These are phyloP conservation scores for Colletotrichum sansevieriae DNA, from an alignment of 2,329 filamentous ascomycete species.

Conservation along the genomic window DNA sequence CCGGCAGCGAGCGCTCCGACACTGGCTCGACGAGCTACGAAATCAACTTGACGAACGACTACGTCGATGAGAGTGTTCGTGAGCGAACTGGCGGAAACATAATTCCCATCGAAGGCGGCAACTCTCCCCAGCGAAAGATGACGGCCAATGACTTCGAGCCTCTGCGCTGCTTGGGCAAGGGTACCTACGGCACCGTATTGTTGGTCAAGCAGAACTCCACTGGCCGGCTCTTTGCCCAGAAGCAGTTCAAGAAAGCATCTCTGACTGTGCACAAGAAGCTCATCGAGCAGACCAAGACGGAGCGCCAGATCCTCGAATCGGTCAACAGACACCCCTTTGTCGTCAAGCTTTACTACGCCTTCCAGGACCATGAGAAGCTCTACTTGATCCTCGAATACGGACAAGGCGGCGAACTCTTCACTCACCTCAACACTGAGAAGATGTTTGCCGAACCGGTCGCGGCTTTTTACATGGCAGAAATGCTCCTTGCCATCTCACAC, in stretches of 20 bases:
- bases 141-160: conserved; percentile 90
- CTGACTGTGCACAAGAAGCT: conserved; percentile 95
- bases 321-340: conserved; percentile 98
- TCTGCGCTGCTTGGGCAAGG: conserved; percentile 93
- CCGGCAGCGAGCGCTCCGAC: conserved; percentile 74
- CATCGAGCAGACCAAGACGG: conserved; percentile 97
- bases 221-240: conserved; percentile 93
- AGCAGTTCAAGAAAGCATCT: conserved; percentile 98
- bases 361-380: conserved; percentile 97
- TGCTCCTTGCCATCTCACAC: conserved; percentile 93
- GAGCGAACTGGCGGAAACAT: conserved; percentile 56
- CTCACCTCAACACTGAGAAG: conserved; percentile 91
- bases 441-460: conserved; percentile 94
- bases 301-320: conserved; percentile 93
- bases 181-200: conserved; percentile 93
- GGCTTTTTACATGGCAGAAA: conserved; percentile 98
- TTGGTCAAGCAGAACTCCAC: conserved; percentile 91
- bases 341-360: conserved; percentile 97
- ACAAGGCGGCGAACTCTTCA: conserved; percentile 95
- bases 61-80: conserved; percentile 76
- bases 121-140: conserved; percentile 81
- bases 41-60: conserved; percentile 86
- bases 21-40: conserved; percentile 82
- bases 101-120: conserved; percentile 65
- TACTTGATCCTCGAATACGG: conserved; percentile 98